Conservation (phyloP, 2,329 filamentous ascomycete species). For the Xylaria sp. region DNA sequence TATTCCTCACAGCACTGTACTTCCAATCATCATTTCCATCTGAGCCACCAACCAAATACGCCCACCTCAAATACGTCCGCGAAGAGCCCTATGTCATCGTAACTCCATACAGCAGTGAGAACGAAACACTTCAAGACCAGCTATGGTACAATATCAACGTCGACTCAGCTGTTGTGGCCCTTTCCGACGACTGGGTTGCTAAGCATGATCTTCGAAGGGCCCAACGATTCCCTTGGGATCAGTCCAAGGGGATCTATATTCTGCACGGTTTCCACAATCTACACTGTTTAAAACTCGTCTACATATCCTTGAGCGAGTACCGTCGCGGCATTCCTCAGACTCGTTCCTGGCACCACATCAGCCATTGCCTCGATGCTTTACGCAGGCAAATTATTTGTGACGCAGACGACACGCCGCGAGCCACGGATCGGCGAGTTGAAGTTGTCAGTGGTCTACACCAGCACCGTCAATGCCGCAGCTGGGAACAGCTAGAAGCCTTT, state of each 20-base stretch:
- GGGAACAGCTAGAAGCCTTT: constrained; percentile 45
- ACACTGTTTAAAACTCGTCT: constrained; percentile 47
- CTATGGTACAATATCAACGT: constrained; percentile 37
- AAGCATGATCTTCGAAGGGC: constrained; percentile 40
- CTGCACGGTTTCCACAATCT: constrained; percentile 48
- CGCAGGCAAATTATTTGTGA: constrained; percentile 48
- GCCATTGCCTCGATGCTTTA: constrained; percentile 47
- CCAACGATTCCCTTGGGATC: constrained; percentile 50
- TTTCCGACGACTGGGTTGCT: constrained; percentile 39
- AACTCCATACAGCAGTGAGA: constrained; percentile 30
- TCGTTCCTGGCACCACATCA: constrained; percentile 34
- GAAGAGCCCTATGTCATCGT: constrained; percentile 35
- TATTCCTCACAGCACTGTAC: not conserved
- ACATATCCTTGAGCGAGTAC: constrained; percentile 39
- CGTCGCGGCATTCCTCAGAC: constrained; percentile 27
- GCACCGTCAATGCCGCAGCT: constrained; percentile 46
- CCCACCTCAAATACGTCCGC: constrained; percentile 10
- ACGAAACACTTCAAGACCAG: constrained; percentile 35
- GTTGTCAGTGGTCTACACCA: constrained; percentile 42
- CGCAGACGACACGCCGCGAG: constrained; percentile 49
- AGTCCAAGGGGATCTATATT: constrained; percentile 46
- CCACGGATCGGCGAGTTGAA: constrained; percentile 37
- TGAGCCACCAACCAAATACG: constrained; percentile 23
- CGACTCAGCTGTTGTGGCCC: constrained; percentile 42
- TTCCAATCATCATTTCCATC: not conserved